Evolutionary conservation across 306 rosid genomes (phyloP).

Genomic region (Vigna trinervia): DNA sequence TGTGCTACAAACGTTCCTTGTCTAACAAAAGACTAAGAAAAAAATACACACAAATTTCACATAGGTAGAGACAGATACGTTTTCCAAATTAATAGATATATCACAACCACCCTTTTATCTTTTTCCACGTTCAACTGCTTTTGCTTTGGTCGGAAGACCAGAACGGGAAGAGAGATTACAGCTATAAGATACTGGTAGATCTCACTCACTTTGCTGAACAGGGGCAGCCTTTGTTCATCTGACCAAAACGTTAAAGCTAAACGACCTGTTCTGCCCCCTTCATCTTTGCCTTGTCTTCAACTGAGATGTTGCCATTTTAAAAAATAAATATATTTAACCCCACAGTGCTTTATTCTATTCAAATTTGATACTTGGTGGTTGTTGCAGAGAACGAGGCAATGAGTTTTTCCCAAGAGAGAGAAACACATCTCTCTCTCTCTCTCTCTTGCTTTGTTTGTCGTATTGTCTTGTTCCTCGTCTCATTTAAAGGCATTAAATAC

Average conservation of each 20-base stretch:
- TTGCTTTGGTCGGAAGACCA: constrained; percentile 78
- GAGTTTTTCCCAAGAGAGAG: constrained; percentile 66
- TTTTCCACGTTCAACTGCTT: constrained; percentile 69
- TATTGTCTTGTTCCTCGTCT: constrained; percentile 84
- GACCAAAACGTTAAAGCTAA: constrained; percentile 54
- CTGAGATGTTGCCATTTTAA: constrained; percentile 46
- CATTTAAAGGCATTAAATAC: constrained; percentile 72
- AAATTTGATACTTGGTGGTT: constrained; percentile 78
- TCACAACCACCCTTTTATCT: constrained; percentile 60
- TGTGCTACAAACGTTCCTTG: constrained; percentile 71
- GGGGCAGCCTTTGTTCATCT: constrained; percentile 77
- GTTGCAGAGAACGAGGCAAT: constrained; percentile 85
- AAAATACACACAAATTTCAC: not conserved
- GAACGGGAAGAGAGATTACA: constrained; percentile 53
- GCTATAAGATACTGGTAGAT: constrained; percentile 41
- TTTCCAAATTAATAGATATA: not conserved
- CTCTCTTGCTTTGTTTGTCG: constrained; percentile 51
- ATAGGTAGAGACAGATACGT: not conserved
- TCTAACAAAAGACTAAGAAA: constrained; percentile 57
- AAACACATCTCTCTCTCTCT: constrained; percentile 40
- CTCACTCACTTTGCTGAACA: constrained; percentile 79
- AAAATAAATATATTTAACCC: not conserved
- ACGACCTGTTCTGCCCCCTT: constrained; percentile 68
- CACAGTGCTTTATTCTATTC: constrained; percentile 77
- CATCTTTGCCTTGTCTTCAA: constrained; percentile 2